Conservation (phyloP, 1,284 basidiomycete species). For the Polyporus tsugae region DNA sequence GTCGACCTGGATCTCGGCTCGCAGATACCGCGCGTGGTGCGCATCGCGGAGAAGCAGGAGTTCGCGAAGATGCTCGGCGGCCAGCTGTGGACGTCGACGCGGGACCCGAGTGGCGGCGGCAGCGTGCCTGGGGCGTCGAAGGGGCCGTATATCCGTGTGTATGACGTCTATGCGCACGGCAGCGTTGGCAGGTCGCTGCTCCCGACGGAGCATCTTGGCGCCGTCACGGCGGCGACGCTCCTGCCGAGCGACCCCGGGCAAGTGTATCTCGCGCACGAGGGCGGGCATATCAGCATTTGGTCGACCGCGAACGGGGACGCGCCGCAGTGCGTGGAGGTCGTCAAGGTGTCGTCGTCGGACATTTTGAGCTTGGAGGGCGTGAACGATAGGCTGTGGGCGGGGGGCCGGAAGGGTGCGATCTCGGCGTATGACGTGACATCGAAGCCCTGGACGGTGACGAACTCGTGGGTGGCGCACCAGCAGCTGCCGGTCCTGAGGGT, state of each 20-base stretch:
- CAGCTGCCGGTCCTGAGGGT: slow-evolving; percentile 81
- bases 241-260: slow-evolving; percentile 72
- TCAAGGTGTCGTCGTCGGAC: slow-evolving; percentile 84
- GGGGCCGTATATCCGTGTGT: slow-evolving; percentile 80
- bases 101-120: slow-evolving; percentile 55
- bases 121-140: slow-evolving; percentile 50
- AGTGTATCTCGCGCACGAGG: slow-evolving; percentile 94
- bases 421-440: slow-evolving; percentile 80
- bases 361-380: slow-evolving; percentile 85
- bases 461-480: slow-evolving; percentile 89
- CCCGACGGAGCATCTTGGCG: slow-evolving; percentile 73
- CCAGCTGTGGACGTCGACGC: slow-evolving; percentile 82
- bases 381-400: slow-evolving; percentile 85
- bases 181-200: slow-evolving; percentile 57
- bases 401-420: slow-evolving; percentile 83
- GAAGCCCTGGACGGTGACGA: slow-evolving; percentile 87
- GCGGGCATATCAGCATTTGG: slow-evolving; percentile 89
- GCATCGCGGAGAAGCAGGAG: slow-evolving; percentile 83
- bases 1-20: slow-evolving; percentile 48
- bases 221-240: slow-evolving; percentile 84
- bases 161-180: slow-evolving; percentile 71
- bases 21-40: slow-evolving; percentile 66
- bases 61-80: slow-evolving; percentile 80
- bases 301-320: slow-evolving; percentile 54
- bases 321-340: slow-evolving; percentile 66